These are phyloP conservation scores for Xylaria sp. DNA, from an alignment of 2,329 filamentous ascomycete genomes.

Conservation along the genomic window DNA sequence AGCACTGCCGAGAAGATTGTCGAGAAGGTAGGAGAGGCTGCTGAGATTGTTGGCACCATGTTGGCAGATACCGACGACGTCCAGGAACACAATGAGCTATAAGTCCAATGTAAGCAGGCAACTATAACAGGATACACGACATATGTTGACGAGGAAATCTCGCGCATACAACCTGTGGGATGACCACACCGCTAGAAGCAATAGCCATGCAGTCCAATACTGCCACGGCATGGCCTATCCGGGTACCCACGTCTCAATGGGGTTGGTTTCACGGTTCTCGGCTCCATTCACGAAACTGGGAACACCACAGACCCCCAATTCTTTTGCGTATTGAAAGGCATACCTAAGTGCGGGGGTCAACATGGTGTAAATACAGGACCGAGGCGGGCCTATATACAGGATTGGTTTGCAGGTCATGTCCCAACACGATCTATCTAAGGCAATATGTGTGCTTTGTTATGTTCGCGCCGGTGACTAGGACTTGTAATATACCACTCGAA, in stretches of 20 bases:
- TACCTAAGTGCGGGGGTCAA: background rate
- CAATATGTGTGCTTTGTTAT: slow-evolving; percentile 11
- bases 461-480: background rate
- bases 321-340: background rate
- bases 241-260: background rate
- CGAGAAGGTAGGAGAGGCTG: slow-evolving; percentile 58
- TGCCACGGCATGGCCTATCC: background rate
- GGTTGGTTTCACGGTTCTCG: slow-evolving; percentile 5
- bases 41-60: slow-evolving; percentile 62
- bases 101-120: slow-evolving; percentile 36
- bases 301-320: background rate
- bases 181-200: background rate
- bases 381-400: background rate
- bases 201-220: background rate
- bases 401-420: background rate
- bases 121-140: background rate
- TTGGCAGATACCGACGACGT: slow-evolving; percentile 64
- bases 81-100: slow-evolving; percentile 71
- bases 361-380: background rate
- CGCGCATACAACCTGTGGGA: background rate
- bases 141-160: background rate
- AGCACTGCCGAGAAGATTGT: slow-evolving; percentile 55
- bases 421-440: background rate
- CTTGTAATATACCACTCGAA: background rate
- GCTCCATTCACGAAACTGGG: background rate